Base-by-base conservation (phyloP, 2,329 filamentous ascomycete species). In the Colletotrichum horii region DNA sequence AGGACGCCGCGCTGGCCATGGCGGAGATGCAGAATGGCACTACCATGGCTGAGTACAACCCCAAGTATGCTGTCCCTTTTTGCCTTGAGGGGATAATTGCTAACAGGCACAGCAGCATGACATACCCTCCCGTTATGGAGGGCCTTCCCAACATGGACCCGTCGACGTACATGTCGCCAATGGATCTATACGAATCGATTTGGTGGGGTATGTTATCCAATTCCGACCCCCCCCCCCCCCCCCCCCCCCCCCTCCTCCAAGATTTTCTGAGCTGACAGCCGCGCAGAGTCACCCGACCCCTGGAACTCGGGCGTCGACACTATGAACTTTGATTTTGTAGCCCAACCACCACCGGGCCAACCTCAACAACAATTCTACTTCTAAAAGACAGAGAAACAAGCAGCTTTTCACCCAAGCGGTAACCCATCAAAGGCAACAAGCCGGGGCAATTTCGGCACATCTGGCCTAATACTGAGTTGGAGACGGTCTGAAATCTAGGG, bases 171-270 rank as follows among this genome's bases (percentile, higher is more conserved):
- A 91, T 93, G 87, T 92, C 91, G 48, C 92, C 92, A 1, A 91
- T 93, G 91, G 92, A 93, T 76, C 83, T 93, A 1, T 93, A 93
- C 80, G 91, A 93, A 79, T 92, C 91, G 6, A 93, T 93, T 61
- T 93, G 93, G 84, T 93, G 91, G 88, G 91, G 91, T 93, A 83
- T 82, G 90, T 86, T 34, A 36, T 76, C n/a, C 14, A 65, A 16
- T 61, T 11, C 52, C 14, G 8, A 79, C 80, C 74, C 74, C 79
- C 61, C 4, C 64, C 66, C 24, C 22, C 75, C 79, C 80, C 74
- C 74, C 79, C 61, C 4, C 64, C 66, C 79, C 80, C 74, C 74
- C 79, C 61, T 4, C 64, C 66, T 22, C 22, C 75, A 28, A 32
- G 11, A 1, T 32, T 32, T 32, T 9, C 9, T 32, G 36, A 77